Percentiles rank a stretch among this genome's conserved stretches.
Conservation (phyloP, 176 grass and related monocot species). For the Eleusine coracana region DNA sequence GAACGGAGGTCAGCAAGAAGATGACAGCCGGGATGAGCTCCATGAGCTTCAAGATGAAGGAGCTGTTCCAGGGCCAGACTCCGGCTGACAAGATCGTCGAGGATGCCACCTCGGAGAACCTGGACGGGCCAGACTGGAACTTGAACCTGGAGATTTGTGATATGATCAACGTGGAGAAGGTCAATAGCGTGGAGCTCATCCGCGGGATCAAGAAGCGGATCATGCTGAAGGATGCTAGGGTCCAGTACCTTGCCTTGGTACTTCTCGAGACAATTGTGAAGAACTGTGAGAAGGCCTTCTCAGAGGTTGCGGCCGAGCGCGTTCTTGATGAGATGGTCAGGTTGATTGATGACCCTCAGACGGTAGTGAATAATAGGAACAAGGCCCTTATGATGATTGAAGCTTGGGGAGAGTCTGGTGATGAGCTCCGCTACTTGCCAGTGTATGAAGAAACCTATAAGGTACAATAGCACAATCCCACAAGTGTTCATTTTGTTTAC, state of each 20-base stretch:
- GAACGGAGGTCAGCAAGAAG: conserved; percentile 80
- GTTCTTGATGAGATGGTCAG: conserved; percentile 92
- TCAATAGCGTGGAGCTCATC: conserved; percentile 74
- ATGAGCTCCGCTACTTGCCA: conserved; percentile 89
- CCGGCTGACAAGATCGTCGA: conserved; percentile 83
- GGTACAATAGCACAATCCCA: conserved; percentile 34
- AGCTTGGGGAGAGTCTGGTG: conserved; percentile 78
- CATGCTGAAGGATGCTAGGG: conserved; percentile 80
- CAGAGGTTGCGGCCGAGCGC: conserved; percentile 82
- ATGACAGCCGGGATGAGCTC: conserved; percentile 82
- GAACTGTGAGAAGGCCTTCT: conserved; percentile 95
- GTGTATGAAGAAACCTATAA: conserved; percentile 97
- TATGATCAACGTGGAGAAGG: conserved; percentile 74
- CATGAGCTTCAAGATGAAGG: conserved; percentile 96
- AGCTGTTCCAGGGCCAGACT: conserved; percentile 81
- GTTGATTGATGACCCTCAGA: conserved; percentile 92
- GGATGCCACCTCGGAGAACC: conserved; percentile 74
- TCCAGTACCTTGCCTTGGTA: conserved; percentile 79
- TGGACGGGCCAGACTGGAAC: conserved; percentile 83
- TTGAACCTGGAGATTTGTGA: conserved; percentile 84
- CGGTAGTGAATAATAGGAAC: conserved; percentile 82
- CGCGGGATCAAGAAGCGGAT: conserved; percentile 88
- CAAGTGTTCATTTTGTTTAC: neutral
- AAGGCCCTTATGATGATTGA: conserved; percentile 83
- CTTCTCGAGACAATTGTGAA: conserved; percentile 91